Conservation (phyloP, 1,284 basidiomycete genomes). For the Cutaneotrichosporon spelunceum region DNA sequence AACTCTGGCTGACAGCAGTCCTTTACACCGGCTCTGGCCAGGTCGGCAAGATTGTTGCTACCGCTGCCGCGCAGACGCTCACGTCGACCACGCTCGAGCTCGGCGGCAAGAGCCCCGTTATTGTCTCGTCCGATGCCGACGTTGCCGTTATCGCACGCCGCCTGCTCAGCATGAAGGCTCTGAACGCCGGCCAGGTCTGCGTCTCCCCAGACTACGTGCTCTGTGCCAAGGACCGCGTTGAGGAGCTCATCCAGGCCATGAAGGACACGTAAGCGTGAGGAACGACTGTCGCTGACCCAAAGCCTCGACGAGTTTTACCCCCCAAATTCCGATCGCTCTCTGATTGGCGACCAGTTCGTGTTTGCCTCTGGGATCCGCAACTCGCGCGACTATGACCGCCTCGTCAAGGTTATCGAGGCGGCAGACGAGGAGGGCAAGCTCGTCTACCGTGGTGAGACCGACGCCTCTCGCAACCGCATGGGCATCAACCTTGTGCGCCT, state of each 20-base stretch:
- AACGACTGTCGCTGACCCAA: slow-evolving; percentile 14
- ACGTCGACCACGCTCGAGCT: slow-evolving; percentile 77
- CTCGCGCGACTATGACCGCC: slow-evolving; percentile 59
- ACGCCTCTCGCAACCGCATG: slow-evolving; percentile 54
- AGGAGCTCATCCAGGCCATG: slow-evolving; percentile 62
- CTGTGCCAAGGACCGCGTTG: slow-evolving; percentile 63
- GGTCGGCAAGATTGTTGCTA: slow-evolving; percentile 72
- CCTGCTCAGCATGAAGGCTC: slow-evolving; percentile 73
- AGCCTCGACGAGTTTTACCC: slow-evolving; percentile 46
- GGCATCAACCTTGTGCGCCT: slow-evolving; percentile 55
- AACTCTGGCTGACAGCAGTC: slow-evolving; percentile 53
- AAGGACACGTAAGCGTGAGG: slow-evolving; percentile 56
- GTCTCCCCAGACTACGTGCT: slow-evolving; percentile 71
- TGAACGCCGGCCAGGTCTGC: slow-evolving; percentile 66
- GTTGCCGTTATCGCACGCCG: slow-evolving; percentile 50
- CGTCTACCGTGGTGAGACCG: slow-evolving; percentile 65
- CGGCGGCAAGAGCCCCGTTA: slow-evolving; percentile 78
- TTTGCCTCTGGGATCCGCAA: slow-evolving; percentile 58
- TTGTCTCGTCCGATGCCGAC: slow-evolving; percentile 64
- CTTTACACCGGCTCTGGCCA: slow-evolving; percentile 66
- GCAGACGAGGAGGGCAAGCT: slow-evolving; percentile 63
- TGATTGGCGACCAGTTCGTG: slow-evolving; percentile 51
- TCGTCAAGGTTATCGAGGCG: slow-evolving; percentile 62
- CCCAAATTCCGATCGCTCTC: slow-evolving; percentile 49
- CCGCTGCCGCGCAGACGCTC: slow-evolving; percentile 79